A percentile compares a stretch with the other conserved stretches of the same genome.
Evolutionary conservation across 352 stramenopile species (phyloP).

Genomic region (Aphanomyces stellatus): DNA sequence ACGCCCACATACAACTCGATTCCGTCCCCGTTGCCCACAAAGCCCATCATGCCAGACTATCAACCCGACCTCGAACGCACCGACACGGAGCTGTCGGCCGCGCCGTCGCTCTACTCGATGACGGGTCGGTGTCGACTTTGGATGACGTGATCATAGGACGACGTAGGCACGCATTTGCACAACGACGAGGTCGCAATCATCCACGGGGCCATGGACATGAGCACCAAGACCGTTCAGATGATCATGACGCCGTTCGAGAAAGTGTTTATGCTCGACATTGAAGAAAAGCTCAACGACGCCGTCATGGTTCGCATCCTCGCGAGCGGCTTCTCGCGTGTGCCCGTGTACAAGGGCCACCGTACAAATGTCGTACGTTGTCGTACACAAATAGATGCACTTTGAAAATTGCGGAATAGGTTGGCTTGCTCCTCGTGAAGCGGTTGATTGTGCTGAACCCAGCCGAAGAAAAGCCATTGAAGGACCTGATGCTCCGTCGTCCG

Average conservation of each 20-base stretch:
- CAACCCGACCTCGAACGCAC: not conserved
- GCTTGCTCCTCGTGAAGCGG: constrained; percentile 40
- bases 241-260: constrained; percentile 43
- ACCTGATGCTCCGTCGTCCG: constrained; percentile 28
- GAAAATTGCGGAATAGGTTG: constrained; percentile 20
- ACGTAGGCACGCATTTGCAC: not conserved
- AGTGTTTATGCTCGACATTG: constrained; percentile 38
- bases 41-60: not conserved
- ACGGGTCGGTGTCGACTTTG: not conserved
- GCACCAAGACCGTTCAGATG: constrained; percentile 39
- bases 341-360: constrained; percentile 41
- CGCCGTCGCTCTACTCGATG: not conserved
- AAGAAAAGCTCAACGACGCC: constrained; percentile 32
- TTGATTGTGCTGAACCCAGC: constrained; percentile 46
- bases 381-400: not conserved
- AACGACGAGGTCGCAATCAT: constrained; percentile 54
- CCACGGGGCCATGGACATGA: constrained; percentile 50
- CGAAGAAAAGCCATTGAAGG: constrained; percentile 24
- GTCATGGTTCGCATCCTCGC: constrained; percentile 39
- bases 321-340: constrained; percentile 43
- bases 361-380: constrained; percentile 23
- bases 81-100: not conserved
- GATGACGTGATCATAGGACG: not conserved
- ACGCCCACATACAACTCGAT: not conserved
- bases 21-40: not conserved